Conservation (phyloP, 495 filamentous ascomycete genomes). For the Penicillium odoratum region DNA sequence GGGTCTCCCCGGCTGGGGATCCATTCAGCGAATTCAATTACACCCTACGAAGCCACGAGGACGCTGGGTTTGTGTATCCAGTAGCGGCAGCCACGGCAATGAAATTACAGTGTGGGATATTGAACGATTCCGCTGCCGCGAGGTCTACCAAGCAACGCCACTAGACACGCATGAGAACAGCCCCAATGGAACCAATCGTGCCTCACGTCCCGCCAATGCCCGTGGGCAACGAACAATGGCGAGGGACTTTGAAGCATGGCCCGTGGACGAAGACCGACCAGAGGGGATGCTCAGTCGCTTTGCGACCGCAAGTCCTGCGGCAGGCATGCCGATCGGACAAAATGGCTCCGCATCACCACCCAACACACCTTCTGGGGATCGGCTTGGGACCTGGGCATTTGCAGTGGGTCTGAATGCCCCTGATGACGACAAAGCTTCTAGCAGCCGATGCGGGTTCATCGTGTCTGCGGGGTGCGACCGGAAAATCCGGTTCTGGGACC, state of each 20-base stretch:
- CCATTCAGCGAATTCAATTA: conserved; percentile 76
- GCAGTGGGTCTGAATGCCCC: conserved; percentile 51
- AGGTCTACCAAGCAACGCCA: conserved; percentile 72
- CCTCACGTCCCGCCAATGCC: conserved; percentile 41
- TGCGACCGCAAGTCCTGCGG: conserved; percentile 55
- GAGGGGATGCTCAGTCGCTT: conserved; percentile 90
- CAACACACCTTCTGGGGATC: conserved; percentile 45
- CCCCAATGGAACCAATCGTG: conserved; percentile 21
- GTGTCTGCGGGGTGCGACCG: conserved; percentile 86
- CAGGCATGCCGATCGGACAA: conserved; percentile 49
- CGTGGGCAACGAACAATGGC: conserved; percentile 47
- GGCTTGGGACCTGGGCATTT: conserved; percentile 56
- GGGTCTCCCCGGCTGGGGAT: conserved; percentile 78
- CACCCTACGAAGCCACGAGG: conserved; percentile 76
- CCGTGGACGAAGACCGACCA: conserved; percentile 84
- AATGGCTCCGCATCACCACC: conserved; percentile 32
- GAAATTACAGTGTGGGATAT: conserved; percentile 96
- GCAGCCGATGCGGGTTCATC: conserved; percentile 61
- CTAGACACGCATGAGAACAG: conserved; percentile 16
- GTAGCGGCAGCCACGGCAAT: conserved; percentile 79
- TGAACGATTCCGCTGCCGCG: conserved; percentile 83
- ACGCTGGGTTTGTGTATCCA: conserved; percentile 81
- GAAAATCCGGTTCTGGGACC: conserved; percentile 92
- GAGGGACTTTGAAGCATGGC: conserved; percentile 80
- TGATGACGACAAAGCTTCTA: conserved; percentile 44